Base-by-base conservation (phyloP, 2,329 filamentous ascomycete genomes). In the Chrysoporthe cubensis region DNA sequence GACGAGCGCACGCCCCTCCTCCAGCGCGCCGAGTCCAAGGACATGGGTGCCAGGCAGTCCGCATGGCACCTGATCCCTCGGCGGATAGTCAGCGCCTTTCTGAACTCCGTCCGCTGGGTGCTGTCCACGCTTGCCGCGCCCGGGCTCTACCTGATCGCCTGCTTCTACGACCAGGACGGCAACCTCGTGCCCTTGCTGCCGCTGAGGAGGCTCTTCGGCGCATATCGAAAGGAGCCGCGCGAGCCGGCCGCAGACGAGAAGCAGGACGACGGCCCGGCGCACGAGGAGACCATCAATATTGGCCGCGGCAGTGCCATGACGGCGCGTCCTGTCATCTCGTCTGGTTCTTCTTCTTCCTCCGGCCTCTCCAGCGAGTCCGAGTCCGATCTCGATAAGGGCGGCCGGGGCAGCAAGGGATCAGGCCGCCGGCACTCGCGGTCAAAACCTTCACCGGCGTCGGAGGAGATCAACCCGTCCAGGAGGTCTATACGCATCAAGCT, bases 401-500 rank as follows among this genome's bases (percentile, higher is more conserved):
- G 76, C 37, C 76, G 75, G 32, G 75, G 73, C 63, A 71, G 68
- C 70, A 73, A 75, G 67, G 72, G 72, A 62, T 71, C 74, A 59
- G 74, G 73, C 66, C 72, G 74, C 66, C 82, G 86, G 58, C 87
- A 92, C 75, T 83, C 84, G 58, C 86, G 90, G 64, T 90, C 91
- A 34, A 90, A 88, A 76, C 90, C 90, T 1, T 74, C 84, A 32
- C 82, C 83, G 60, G 80, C 83, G 37, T 76, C 82, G 42, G 90
- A 93, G 71, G 91, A 94, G 71, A 86, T 86, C 70, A 84, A 86
- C 18, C 90, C 91, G 4, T 82, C 87, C 7, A 88, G 92, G 74
- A 87, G 93, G 66, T 97, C 94, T 1, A 97, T 97, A 71, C 88
- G 94, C 50, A 97, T 98, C 74, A 97, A 96, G 79, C 84, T 97